Conservation (phyloP, 169 alveolate genomes). For the Cryptosporidium bovis region DNA sequence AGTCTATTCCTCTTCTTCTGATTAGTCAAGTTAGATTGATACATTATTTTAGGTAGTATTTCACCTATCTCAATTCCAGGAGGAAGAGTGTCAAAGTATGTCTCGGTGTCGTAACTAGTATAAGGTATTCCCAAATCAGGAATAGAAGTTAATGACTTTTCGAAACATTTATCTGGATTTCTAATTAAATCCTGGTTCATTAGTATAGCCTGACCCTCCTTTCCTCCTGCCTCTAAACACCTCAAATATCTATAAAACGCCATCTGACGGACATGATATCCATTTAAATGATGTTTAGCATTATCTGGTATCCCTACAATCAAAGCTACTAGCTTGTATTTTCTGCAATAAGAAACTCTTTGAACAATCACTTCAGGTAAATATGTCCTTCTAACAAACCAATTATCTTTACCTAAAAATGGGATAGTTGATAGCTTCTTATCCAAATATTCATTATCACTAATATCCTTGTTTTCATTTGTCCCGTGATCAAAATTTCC, state of each 20-base stretch:
- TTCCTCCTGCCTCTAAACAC: conserved; percentile 72
- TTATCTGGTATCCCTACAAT: conserved; percentile 70
- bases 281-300: conserved; percentile 66
- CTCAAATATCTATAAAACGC: conserved; percentile 63
- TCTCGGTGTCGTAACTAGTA: conserved; percentile 9
- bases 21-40: conserved; percentile 17
- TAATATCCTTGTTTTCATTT: not conserved
- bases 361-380: conserved; percentile 57
- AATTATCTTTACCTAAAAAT: conserved; percentile 18
- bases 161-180: conserved; percentile 70
- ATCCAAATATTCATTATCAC: not conserved
- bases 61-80: conserved; percentile 74
- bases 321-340: conserved; percentile 32
- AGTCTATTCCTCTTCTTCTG: conserved; percentile 2
- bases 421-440: conserved; percentile 10
- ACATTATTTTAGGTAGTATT: conserved; percentile 24
- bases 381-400: conserved; percentile 40
- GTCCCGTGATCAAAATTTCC: not conserved
- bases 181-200: conserved; percentile 57
- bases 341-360: conserved; percentile 48
- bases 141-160: conserved; percentile 47
- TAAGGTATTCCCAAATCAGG: conserved; percentile 66
- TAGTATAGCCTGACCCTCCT: conserved; percentile 61
- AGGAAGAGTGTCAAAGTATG: conserved; percentile 61
- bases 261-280: conserved; percentile 67